Percentiles rank a stretch among this genome's conserved stretches.
These are phyloP conservation scores for Apophysomyces elegans DNA, from an alignment of 371 early-diverging fungal species.

Conservation along the genomic window DNA sequence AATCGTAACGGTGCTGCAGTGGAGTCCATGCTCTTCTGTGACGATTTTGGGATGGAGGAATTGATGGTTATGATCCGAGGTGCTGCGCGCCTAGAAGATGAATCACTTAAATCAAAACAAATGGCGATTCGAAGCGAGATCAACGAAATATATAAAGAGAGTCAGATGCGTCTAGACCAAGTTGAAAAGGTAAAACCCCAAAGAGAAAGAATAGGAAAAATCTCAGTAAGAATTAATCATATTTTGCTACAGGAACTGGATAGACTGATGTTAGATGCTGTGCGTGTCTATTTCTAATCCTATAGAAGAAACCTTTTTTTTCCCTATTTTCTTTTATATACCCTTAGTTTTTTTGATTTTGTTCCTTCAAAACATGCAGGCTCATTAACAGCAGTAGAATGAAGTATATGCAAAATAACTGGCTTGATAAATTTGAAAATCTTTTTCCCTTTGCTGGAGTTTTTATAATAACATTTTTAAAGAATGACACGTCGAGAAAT, in stretches of 20 bases:
- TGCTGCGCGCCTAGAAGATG: slow-evolving; percentile 31
- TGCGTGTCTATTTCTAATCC: slow-evolving; percentile 28
- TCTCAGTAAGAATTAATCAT: slow-evolving; percentile 3
- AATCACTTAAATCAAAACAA: not conserved
- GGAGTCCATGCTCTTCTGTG: slow-evolving; percentile 47
- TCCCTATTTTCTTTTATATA: not conserved
- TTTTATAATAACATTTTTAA: not conserved
- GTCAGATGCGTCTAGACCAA: slow-evolving; percentile 42
- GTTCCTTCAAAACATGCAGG: not conserved
- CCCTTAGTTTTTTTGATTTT: slow-evolving; percentile 1
- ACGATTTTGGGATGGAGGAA: slow-evolving; percentile 58
- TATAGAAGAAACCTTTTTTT: not conserved
- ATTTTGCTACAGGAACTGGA: slow-evolving; percentile 36
- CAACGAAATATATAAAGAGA: slow-evolving; percentile 40
- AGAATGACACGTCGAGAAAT: not conserved
- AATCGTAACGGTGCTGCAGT: slow-evolving; percentile 19
- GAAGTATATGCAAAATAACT: not conserved
- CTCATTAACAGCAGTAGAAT: not conserved
- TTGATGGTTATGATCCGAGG: slow-evolving; percentile 55
- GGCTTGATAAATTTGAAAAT: no score
- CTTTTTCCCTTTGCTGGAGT: no score
- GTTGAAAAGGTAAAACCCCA: slow-evolving; percentile 45
- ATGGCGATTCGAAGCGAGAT: slow-evolving; percentile 40
- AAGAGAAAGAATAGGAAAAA: not conserved
- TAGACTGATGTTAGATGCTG: slow-evolving; percentile 40